Conservation (phyloP, 208 protist species). For the Leptomonas pyrrhocoris region DNA sequence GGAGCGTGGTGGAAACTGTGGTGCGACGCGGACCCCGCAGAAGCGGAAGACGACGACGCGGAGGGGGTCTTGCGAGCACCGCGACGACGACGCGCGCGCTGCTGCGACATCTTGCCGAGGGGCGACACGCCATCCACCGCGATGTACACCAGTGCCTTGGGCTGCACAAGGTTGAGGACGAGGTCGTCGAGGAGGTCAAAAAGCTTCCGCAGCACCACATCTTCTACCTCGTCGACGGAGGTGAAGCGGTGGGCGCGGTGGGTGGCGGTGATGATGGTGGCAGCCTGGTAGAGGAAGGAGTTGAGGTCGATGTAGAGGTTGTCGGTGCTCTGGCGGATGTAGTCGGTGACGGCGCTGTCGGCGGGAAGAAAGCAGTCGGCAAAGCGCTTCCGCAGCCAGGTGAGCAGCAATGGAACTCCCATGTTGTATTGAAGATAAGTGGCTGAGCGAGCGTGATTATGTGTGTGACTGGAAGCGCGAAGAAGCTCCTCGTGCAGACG, state of each 20-base stretch:
- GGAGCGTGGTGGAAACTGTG: slow-evolving; percentile 16
- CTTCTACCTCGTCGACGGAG: slow-evolving; percentile 62
- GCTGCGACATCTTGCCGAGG: slow-evolving; percentile 99
- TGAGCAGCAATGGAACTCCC: slow-evolving; percentile 87
- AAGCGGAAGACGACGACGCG: background rate
- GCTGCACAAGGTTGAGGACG: slow-evolving; percentile 88
- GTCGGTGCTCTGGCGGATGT: slow-evolving; percentile 36
- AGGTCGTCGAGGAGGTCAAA: slow-evolving; percentile 86
- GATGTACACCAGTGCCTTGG: slow-evolving; percentile 96
- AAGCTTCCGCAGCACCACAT: slow-evolving; percentile 68
- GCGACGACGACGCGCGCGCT: slow-evolving; percentile 94
- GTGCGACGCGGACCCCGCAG: background rate
- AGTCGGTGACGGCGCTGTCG: slow-evolving; percentile 30
- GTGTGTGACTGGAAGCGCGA: slow-evolving; percentile 11
- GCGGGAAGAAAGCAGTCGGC: slow-evolving; percentile 80
- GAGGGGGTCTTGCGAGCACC: slow-evolving; percentile 27
- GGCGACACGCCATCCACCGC: slow-evolving; percentile 97
- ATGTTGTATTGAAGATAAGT: no score
- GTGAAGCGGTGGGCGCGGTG: slow-evolving; percentile 41
- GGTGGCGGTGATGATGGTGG: slow-evolving; percentile 53
- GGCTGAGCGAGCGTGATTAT: background rate
- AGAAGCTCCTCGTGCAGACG: no score
- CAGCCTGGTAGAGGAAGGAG: slow-evolving; percentile 83
- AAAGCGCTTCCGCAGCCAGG: slow-evolving; percentile 82
- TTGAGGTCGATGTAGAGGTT: slow-evolving; percentile 90